Evolutionary conservation across 768 basidiomycete genomes (phyloP).

Genomic region (Leccinum sublutescens): DNA sequence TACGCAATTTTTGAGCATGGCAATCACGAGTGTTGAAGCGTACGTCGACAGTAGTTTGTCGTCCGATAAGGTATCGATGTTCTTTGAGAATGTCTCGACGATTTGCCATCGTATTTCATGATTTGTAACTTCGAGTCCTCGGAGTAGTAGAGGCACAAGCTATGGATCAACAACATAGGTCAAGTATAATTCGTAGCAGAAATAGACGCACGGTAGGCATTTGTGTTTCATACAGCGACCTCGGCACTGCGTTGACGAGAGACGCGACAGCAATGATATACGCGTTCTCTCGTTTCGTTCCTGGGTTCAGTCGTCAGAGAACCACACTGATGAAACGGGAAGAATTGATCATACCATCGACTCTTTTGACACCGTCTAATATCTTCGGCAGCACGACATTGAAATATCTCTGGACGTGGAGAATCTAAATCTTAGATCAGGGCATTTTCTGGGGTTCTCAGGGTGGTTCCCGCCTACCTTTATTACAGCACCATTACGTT

Average conservation of each 20-base stretch:
- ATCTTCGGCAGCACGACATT: constrained; percentile 69
- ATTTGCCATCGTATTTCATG: constrained; percentile 72
- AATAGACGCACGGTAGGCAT: constrained; percentile 52
- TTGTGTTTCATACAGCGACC: constrained; percentile 66
- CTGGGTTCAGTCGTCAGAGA: constrained; percentile 32
- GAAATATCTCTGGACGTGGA: constrained; percentile 76
- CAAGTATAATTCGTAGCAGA: neutral
- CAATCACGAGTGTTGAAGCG: constrained; percentile 63
- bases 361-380: constrained; percentile 60
- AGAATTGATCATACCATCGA: constrained; percentile 33
- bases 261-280: constrained; percentile 83
- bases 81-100: constrained; percentile 72
- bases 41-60: constrained; percentile 62
- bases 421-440: constrained; percentile 45
- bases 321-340: neutral
- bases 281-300: constrained; percentile 54
- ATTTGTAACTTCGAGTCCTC: constrained; percentile 78
- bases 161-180: constrained; percentile 30
- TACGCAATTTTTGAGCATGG: constrained; percentile 67
- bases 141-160: constrained; percentile 88
- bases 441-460: neutral
- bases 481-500: constrained; percentile 72
- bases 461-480: constrained; percentile 48
- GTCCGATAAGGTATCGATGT: constrained; percentile 57
- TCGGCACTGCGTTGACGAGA: constrained; percentile 77